Evolutionary conservation across 768 basidiomycete species (phyloP), one percentile per base, ranked within the genome.

Genomic region (Trametes coccinea): DNA sequence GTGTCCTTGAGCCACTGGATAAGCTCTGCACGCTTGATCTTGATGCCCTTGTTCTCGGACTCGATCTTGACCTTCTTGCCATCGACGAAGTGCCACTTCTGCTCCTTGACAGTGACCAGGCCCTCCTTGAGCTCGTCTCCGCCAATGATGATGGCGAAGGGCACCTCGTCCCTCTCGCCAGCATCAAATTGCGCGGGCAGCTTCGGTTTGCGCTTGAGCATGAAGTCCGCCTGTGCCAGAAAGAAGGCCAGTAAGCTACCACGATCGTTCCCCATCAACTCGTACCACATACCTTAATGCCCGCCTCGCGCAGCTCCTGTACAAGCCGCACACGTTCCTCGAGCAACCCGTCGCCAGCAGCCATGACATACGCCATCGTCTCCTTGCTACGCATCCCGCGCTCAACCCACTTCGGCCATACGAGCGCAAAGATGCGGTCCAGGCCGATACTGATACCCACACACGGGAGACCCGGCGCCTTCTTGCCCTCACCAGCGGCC

Each of bases 281-380:
- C 13, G 48, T 8, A 17, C 4, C 9, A 29, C 82, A 30, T 50
- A 90, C 93, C 84, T 95, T 92, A 74, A 98, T 90, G 0, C 94
- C 95, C 8, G 85, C 88, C 60, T 85, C 90, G 69, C 96, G 83
- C 55, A 98, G 75, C 75, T 93, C 86, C 63, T 84, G 84, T 30
- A 88, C 91, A 17, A 98, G 81, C 68, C 72, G 77, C 65, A 98
- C 87, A 9, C 96, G 83, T 77, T 97, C 94, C 69, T 86, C 83
- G 53, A 98, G 75, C 61, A 98, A 71, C 2, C 95, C 93, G 70
- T 94, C 93, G 6, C 95, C 95, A 37, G 94, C 87, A 27, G 89
- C 87, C 79, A 98, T 87, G 48, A 98, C 93, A 74, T 89, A 99
- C 27, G 89, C 95, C 83, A 97, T 90, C 46, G 94, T 96, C 71